Evolutionary conservation across 2,329 filamentous ascomycete species (phyloP).

Genomic region (Colletotrichum sp.): DNA sequence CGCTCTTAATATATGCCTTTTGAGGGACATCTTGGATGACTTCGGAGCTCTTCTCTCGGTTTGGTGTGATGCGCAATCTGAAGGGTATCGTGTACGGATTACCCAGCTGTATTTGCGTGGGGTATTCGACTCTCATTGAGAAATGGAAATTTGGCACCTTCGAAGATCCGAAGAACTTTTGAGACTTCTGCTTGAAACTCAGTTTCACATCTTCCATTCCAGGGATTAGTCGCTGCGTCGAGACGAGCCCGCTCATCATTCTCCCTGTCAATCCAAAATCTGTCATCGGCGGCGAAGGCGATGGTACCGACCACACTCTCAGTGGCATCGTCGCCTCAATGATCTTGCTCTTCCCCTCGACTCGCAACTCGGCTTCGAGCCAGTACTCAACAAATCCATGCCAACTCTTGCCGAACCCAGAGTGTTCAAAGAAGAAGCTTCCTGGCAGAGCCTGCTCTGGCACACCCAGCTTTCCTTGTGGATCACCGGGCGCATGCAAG

Average conservation of each 20-base stretch:
- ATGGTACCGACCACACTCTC: slow-evolving; percentile 6
- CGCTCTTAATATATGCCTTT: slow-evolving; percentile 15
- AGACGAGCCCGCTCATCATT: not conserved
- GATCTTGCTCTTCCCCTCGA: not conserved
- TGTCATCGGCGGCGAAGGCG: slow-evolving; percentile 16
- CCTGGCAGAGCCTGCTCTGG: slow-evolving; percentile 21
- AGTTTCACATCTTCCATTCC: slow-evolving; percentile 32
- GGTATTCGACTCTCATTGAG: slow-evolving; percentile 28
- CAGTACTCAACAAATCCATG: slow-evolving; percentile 40
- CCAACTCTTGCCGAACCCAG: slow-evolving; percentile 3
- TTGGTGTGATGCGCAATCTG: slow-evolving; percentile 18
- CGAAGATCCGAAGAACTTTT: slow-evolving; percentile 34
- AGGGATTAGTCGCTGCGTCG: slow-evolving; percentile 32
- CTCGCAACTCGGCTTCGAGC: slow-evolving; percentile 31
- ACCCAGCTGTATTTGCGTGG: slow-evolving; percentile 33
- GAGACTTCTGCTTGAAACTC: slow-evolving; percentile 35
- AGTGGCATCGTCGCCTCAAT: slow-evolving; percentile 27
- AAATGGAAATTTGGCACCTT: slow-evolving; percentile 36
- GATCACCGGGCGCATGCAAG: not conserved
- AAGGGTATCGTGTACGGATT: slow-evolving; percentile 27
- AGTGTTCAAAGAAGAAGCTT: slow-evolving; percentile 1
- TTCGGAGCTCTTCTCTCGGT: slow-evolving; percentile 17
- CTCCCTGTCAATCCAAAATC: slow-evolving; percentile 15
- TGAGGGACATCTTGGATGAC: slow-evolving; percentile 17
- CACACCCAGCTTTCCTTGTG: not conserved